A percentile compares a stretch with the other conserved stretches of the same genome.
These are phyloP conservation scores for Trypanosoma platydactyli DNA, from an alignment of 208 protist species.

Conservation along the genomic window DNA sequence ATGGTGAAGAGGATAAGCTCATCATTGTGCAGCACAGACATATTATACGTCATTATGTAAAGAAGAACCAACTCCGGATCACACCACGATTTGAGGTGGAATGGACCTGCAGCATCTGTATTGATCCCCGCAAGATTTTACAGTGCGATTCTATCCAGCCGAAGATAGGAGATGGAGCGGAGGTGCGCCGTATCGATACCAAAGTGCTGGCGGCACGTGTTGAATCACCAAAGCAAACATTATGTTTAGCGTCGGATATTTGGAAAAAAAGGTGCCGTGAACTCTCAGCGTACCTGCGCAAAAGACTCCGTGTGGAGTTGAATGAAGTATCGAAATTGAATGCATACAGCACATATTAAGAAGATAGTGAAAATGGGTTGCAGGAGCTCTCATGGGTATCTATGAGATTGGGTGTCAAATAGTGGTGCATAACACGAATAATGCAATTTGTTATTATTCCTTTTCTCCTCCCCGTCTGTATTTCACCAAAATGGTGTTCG, in stretches of 20 bases:
- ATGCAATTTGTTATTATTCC: too few relatives aligned
- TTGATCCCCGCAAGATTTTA: conserved; percentile 36
- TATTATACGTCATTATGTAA: conserved; percentile 63
- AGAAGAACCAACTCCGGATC: conserved; percentile 20
- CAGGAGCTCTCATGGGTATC: too few relatives aligned
- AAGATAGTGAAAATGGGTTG: background rate
- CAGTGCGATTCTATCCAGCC: conserved; percentile 14
- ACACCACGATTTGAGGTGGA: conserved; percentile 63
- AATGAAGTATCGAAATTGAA: conserved; percentile 34
- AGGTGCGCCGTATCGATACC: conserved; percentile 21
- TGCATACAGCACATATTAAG: background rate
- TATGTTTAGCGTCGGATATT: conserved; percentile 31
- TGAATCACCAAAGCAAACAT: conserved; percentile 18
- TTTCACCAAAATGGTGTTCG: too few relatives aligned
- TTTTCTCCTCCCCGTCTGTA: too few relatives aligned
- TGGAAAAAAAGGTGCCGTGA: conserved; percentile 46
- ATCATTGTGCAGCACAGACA: conserved; percentile 61
- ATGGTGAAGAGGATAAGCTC: conserved; percentile 6
- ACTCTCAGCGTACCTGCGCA: conserved; percentile 36
- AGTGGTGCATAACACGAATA: too few relatives aligned
- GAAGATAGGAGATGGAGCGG: conserved; percentile 20
- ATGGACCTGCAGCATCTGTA: conserved; percentile 43
- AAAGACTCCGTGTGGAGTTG: conserved; percentile 51
- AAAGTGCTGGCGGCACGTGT: conserved; percentile 34
- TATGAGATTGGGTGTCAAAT: too few relatives aligned